Conservation (phyloP, 352 stramenopile species). For the Phytopythium litorale region DNA sequence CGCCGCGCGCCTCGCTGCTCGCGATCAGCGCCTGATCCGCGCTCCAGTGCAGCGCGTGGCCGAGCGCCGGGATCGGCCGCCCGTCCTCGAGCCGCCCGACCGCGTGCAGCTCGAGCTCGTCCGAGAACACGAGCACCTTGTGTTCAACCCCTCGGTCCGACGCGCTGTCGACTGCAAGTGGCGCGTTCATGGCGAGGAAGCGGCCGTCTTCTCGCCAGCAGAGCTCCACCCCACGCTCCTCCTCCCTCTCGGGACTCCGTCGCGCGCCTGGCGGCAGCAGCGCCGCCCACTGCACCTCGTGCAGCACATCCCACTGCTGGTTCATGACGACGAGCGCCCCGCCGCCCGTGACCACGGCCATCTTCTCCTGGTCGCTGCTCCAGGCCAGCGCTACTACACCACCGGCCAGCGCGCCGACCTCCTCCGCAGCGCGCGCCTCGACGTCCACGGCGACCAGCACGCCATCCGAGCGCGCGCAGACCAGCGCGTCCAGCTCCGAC, state of each 20-base stretch:
- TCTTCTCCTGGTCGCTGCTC: constrained; percentile 65
- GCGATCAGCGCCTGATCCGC: constrained; percentile 74
- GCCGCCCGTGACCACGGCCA: constrained; percentile 58
- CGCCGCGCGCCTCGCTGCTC: constrained; percentile 51
- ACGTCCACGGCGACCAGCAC: constrained; percentile 51
- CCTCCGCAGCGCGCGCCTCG: constrained; percentile 38
- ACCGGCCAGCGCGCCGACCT: constrained; percentile 64
- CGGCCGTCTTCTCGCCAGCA: constrained; percentile 73
- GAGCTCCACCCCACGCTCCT: constrained; percentile 18
- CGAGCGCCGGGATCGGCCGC: constrained; percentile 40
- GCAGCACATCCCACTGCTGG: constrained; percentile 71
- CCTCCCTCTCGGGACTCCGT: constrained; percentile 1
- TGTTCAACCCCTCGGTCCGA: neutral
- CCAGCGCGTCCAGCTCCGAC: constrained; percentile 50
- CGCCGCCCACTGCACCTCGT: constrained; percentile 49
- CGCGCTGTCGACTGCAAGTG: neutral
- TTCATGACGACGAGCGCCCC: constrained; percentile 71
- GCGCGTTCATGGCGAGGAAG: constrained; percentile 63
- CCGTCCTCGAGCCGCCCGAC: constrained; percentile 72
- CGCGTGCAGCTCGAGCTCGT: constrained; percentile 53
- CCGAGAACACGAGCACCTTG: constrained; percentile 56
- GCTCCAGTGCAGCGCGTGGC: constrained; percentile 52
- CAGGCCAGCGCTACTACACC: constrained; percentile 59
- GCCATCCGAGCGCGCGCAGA: constrained; percentile 49
- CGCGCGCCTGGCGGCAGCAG: constrained; percentile 22